Evolutionary conservation across 805 yeast species (phyloP), one percentile per base, ranked within the genome.

Genomic region (Pichia manshurica): DNA sequence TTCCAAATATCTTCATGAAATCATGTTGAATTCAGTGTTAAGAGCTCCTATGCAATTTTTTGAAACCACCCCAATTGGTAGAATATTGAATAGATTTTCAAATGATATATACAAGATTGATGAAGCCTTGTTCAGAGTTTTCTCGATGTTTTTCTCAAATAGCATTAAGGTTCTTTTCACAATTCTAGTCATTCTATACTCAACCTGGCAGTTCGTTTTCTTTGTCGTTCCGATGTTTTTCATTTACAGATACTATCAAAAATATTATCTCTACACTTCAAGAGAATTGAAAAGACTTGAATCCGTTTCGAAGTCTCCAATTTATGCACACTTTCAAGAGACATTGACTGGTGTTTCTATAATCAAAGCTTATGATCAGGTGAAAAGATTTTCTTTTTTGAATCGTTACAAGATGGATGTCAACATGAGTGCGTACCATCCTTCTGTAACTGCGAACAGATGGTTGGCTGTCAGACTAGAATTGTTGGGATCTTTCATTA

Each of bases 401-500:
- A 85, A 84, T 62, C 78, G 79, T 59, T 69, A 77, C 36, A 78
- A 86, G 61, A 77, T 90, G 58, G 98, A 93, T 62, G 78, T 77
- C 58, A 91, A 93, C 64, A 80, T 91, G 84, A 77, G 85, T 57
- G 98, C 98, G 0, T 88, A 79, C 60, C 95, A 88, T 72, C 96
- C 97, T 25, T 77, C 96, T 10, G 81, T 89, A 48, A 84, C 87
- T 63, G 90, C 96, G 12, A 93, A 95, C 65, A 81, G 99, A 70
- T 93, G 99, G 99, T 77, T 93, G 52, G 96, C 98, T 9, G 96
- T 88, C 10, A 78, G 99, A 61, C 74, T 93, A 51, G 98, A 95
- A 66, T 82, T 87, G 54, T 72, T 93, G 55, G 98, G 99, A 29
- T 85, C 97, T 1, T 58, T 90, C 39, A 86, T 93, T 53, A 91